phyloP scores from a whole-genome alignment of 2,329 filamentous ascomycete genomes.

The Lachnellula suecica region DNA sequence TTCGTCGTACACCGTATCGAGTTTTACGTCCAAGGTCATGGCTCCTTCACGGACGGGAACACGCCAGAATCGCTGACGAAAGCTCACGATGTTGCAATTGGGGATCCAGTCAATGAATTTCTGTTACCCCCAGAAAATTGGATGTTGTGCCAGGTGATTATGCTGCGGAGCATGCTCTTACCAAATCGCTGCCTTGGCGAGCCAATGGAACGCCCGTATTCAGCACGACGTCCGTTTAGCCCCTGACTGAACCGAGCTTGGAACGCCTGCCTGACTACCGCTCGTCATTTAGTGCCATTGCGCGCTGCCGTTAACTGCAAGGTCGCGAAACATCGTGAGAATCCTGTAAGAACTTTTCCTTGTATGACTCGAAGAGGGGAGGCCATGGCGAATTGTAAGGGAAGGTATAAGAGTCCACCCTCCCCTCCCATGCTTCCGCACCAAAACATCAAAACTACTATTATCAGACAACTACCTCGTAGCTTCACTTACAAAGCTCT shows the following conservation, averaged over 20 bases:
- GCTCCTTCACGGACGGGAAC: slow-evolving; percentile 2
- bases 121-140: slow-evolving; percentile 7
- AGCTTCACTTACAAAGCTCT: too few species aligned
- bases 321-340: slow-evolving; percentile 10
- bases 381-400: too few species aligned
- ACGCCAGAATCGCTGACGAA: slow-evolving; percentile 16
- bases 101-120: slow-evolving; percentile 14
- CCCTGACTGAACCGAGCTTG: background rate
- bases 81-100: slow-evolving; percentile 10
- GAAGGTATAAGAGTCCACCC: slow-evolving; percentile 24
- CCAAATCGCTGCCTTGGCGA: slow-evolving; percentile 4
- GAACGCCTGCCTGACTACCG: background rate
- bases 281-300: slow-evolving; percentile 3
- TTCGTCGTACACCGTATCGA: too few species aligned
- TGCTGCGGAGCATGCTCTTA: slow-evolving; percentile 5
- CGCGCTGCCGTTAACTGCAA: slow-evolving; percentile 12
- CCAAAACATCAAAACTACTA: background rate
- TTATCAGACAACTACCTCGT: background rate
- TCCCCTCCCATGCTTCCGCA: slow-evolving; percentile 10
- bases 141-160: background rate
- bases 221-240: background rate
- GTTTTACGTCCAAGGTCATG: background rate
- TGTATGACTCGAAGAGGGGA: slow-evolving; percentile 10
- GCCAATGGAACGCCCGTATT: background rate
- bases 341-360: slow-evolving; percentile 11